Conservation (phyloP, 1,284 basidiomycete species). For the Apiotrichum sp. region DNA sequence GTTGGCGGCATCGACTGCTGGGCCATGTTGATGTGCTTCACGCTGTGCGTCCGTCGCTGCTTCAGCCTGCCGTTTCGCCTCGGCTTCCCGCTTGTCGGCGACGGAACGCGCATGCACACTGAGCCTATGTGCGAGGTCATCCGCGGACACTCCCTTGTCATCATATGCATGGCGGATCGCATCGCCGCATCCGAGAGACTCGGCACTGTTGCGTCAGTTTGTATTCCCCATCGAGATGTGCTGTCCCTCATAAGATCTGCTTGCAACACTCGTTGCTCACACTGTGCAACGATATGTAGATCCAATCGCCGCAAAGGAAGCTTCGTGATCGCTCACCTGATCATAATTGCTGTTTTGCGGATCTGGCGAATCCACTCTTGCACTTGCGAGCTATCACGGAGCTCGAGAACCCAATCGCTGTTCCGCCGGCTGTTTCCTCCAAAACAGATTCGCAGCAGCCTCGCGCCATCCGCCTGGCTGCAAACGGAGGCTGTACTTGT, state of each 20-base stretch:
- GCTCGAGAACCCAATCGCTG: constrained; percentile 33
- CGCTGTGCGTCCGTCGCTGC: too few species aligned
- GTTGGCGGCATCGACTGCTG: too few species aligned
- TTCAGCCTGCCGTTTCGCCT: not conserved
- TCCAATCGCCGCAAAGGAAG: too few species aligned
- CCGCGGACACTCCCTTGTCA: constrained; percentile 14
- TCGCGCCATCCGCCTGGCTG: constrained; percentile 6
- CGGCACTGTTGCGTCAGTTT: constrained; percentile 17
- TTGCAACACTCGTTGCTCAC: too few species aligned
- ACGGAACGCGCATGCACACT: constrained; percentile 13
- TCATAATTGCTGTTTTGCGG: constrained; percentile 28
- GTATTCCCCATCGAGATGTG: too few species aligned
- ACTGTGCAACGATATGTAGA: too few species aligned
- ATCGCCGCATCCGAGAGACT: constrained; percentile 24
- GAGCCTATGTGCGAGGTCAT: constrained; percentile 25
- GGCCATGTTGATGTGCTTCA: too few species aligned
- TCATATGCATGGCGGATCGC: constrained; percentile 25
- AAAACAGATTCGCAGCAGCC: constrained; percentile 15
- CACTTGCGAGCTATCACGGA: constrained; percentile 27
- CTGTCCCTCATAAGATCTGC: too few species aligned
- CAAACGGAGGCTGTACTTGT: constrained; percentile 8
- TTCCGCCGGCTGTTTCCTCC: constrained; percentile 13
- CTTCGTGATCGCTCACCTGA: constrained; percentile 18
- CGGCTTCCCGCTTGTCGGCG: not conserved
- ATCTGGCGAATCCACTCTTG: constrained; percentile 35